A percentile compares a stretch with the other conserved stretches of the same genome.
phyloP scores from a whole-genome alignment of 2,329 filamentous ascomycete species.

The Chrysoporthe cubensis region DNA sequence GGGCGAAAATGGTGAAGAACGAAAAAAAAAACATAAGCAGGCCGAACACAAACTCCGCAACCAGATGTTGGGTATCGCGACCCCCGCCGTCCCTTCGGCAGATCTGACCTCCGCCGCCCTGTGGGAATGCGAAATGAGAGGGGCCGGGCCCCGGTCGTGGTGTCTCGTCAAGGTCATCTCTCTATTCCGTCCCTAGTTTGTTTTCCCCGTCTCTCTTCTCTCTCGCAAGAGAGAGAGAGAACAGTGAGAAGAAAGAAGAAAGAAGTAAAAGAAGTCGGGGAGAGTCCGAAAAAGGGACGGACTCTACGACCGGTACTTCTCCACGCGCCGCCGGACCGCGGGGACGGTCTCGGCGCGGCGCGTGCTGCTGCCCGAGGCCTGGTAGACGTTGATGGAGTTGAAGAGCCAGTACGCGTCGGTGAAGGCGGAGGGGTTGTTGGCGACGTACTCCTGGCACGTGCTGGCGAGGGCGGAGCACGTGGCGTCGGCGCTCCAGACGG shows the following conservation, averaged over 20 bases:
- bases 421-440: slow-evolving; percentile 43
- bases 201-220: neutral
- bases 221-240: neutral
- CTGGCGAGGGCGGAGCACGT: slow-evolving; percentile 63
- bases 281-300: neutral
- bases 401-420: slow-evolving; percentile 44
- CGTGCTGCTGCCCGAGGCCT: slow-evolving; percentile 1
- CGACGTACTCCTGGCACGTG: slow-evolving; percentile 75
- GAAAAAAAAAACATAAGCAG: too few relatives aligned
- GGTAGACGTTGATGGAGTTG: slow-evolving; percentile 59
- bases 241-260: neutral
- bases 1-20: too few relatives aligned
- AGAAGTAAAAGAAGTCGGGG: neutral
- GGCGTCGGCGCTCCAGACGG: slow-evolving; percentile 62
- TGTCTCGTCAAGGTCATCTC: neutral
- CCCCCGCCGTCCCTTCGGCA: too few relatives aligned
- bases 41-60: too few relatives aligned
- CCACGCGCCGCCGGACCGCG: slow-evolving; percentile 1
- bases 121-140: too few relatives aligned
- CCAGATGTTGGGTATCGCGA: too few relatives aligned
- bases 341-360: neutral
- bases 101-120: too few relatives aligned
- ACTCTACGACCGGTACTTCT: slow-evolving; percentile 14
- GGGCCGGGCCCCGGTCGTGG: too few relatives aligned
- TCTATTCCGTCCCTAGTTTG: neutral